Base-by-base conservation (phyloP, 2,329 filamentous ascomycete species). In the Conoideocrella luteorostrata region DNA sequence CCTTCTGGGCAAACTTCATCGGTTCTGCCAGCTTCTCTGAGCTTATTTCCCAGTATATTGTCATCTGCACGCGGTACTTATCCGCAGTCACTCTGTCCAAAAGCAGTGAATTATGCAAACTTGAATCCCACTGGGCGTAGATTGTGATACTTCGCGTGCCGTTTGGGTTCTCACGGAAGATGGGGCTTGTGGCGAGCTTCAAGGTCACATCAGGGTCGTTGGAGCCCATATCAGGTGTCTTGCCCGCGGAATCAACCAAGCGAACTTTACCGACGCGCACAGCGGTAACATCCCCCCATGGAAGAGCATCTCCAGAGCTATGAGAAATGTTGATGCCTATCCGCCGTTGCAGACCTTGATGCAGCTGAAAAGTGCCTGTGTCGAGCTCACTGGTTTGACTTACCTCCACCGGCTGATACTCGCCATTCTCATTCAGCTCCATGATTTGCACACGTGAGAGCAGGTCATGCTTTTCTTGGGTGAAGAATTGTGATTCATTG, bases 121-220 rank as follows among this genome's bases (percentile, higher is more conserved):
- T 95, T 0, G 91, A 96, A 60, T 98, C 93, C 93, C 93, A 98
- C 58, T 97, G 90, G 1, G 86, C 89, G n/a, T 85, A 77, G 34
- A 97, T 74, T 2, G 84, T 90, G 29, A 96, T 82, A 60, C 85
- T 89, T 28, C 83, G 84, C 1, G 90, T 96, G 29, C 93, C 93
- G 60, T 97, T 94, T 20, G 87, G 80, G 58, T 96, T 94, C 46
- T 86, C 82, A 50, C 84, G 86, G 51, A 95, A 84, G 44, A 82
- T 75, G 1, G 93, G 91, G 38, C 84, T 81, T 24, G 85, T 79
- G 3, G 89, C 75, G 36, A 95, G 73, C 57, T 88, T 88, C 29
- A 98, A 68, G 0, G 80, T 65, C 4, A 98, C 80, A 49, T 94
- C 85, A 1, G 82, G 78, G 13, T 84, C 81, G 9, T 80, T 75